A percentile compares a stretch with the other conserved stretches of the same genome.
These are phyloP conservation scores for Talaromyces islandicus DNA, from an alignment of 2,329 filamentous ascomycete genomes.

Conservation along the genomic window DNA sequence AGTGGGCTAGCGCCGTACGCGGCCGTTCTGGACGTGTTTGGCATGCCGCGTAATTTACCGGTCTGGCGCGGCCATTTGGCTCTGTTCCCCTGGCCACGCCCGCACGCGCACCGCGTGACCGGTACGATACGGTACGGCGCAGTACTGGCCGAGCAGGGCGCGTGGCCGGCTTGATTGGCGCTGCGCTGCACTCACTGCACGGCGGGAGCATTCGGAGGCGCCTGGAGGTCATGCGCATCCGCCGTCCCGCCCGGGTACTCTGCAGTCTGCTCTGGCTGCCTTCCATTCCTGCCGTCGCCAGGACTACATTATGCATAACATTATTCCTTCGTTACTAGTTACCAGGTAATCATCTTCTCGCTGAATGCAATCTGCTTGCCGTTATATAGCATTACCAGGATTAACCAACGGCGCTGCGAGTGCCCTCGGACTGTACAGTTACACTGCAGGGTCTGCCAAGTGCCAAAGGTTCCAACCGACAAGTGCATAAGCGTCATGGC, in stretches of 20 bases:
- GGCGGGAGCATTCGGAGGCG: constrained; percentile 9
- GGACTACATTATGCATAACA: too few relatives aligned
- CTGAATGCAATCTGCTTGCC: too few relatives aligned
- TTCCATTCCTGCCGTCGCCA: not conserved
- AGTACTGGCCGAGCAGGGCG: not conserved
- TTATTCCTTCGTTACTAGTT: too few relatives aligned
- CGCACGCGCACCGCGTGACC: not conserved
- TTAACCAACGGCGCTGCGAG: not conserved
- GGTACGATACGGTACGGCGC: not conserved
- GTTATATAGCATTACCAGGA: too few relatives aligned
- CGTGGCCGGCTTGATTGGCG: constrained; percentile 11
- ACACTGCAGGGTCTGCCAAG: too few relatives aligned
- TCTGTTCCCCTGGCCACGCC: not conserved
- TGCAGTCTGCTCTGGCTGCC: not conserved
- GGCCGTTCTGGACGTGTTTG: not conserved
- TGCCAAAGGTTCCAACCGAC: too few relatives aligned
- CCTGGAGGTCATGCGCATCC: not conserved
- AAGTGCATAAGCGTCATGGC: not conserved
- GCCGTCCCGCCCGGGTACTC: not conserved
- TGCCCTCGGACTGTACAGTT: too few relatives aligned
- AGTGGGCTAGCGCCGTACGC: not conserved
- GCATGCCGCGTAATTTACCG: not conserved
- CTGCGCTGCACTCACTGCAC: not conserved
- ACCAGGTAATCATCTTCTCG: too few relatives aligned
- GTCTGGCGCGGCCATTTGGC: not conserved